Conservation (phyloP, 176 grass and related monocot genomes). For the Eleusine coracana region DNA sequence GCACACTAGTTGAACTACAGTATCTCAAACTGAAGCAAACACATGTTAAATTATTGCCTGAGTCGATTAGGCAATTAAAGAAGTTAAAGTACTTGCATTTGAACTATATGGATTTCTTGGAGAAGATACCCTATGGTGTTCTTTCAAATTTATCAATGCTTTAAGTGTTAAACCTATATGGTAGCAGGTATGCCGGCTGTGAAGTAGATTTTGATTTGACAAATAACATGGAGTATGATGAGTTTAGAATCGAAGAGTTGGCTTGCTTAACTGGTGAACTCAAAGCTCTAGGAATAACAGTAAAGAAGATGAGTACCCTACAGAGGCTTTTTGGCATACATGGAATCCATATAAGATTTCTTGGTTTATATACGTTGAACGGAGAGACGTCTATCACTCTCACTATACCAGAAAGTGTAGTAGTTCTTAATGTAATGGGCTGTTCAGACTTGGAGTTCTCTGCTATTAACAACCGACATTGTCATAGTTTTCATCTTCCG, state of each 20-base stretch:
- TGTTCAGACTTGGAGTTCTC: slow-evolving; percentile 27
- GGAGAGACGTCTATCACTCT: slow-evolving; percentile 48
- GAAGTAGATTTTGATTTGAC: slow-evolving; percentile 27
- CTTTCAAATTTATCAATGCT: slow-evolving; percentile 44
- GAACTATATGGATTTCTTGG: slow-evolving; percentile 42
- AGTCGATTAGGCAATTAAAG: slow-evolving; percentile 13
- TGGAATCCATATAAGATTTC: slow-evolving; percentile 15
- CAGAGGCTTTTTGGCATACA: slow-evolving; percentile 29
- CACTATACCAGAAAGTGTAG: slow-evolving; percentile 23
- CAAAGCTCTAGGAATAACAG: slow-evolving; percentile 46
- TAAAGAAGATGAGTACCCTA: slow-evolving; percentile 40
- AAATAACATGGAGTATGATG: slow-evolving; percentile 30
- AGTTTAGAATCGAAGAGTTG: slow-evolving; percentile 46
- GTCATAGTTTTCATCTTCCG: neutral
- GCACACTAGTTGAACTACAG: slow-evolving; percentile 37
- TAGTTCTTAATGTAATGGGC: slow-evolving; percentile 34
- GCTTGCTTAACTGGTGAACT: slow-evolving; percentile 38
- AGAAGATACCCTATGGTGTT: slow-evolving; percentile 52
- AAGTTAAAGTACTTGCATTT: slow-evolving; percentile 48
- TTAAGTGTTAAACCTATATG: slow-evolving; percentile 44
- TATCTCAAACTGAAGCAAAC: slow-evolving; percentile 47
- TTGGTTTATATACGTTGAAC: slow-evolving; percentile 42
- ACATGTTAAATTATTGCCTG: slow-evolving; percentile 36
- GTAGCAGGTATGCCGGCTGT: slow-evolving; percentile 35
- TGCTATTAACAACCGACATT: neutral